phyloP scores from a whole-genome alignment of 169 alveolate species.

The Perkinsus olseni region DNA sequence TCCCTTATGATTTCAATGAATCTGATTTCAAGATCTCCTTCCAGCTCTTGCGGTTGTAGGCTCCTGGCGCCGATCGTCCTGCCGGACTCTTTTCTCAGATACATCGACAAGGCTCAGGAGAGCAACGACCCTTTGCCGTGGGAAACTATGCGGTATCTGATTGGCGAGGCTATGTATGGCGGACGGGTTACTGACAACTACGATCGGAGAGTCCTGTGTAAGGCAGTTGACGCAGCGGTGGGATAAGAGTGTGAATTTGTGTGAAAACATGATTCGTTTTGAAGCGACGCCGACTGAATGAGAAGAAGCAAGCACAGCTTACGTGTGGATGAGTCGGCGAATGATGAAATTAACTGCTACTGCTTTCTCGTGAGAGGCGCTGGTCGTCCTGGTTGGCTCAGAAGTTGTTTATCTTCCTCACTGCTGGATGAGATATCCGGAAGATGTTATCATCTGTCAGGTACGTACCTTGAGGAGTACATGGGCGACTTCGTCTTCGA shows the following conservation, averaged over 20 bases:
- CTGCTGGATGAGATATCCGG: neutral
- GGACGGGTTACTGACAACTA: slow-evolving; percentile 91
- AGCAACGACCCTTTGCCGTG: slow-evolving; percentile 69
- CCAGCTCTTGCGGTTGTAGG: slow-evolving; percentile 43
- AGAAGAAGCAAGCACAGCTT: no score
- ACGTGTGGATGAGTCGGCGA: no score
- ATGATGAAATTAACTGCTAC: no score
- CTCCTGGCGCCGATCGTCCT: slow-evolving; percentile 11
- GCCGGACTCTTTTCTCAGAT: neutral
- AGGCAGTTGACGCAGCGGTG: slow-evolving; percentile 30
- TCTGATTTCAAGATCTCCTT: slow-evolving; percentile 74
- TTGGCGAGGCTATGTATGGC: slow-evolving; percentile 90
- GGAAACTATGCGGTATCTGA: slow-evolving; percentile 70
- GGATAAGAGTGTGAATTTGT: no score
- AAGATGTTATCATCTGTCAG: no score
- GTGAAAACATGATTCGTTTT: no score
- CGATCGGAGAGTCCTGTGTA: slow-evolving; percentile 73
- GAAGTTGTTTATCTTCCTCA: no score
- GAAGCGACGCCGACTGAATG: no score
- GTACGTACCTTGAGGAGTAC: slow-evolving; percentile 50
- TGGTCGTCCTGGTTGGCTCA: no score
- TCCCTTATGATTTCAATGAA: slow-evolving; percentile 83
- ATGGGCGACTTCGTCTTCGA: slow-evolving; percentile 85
- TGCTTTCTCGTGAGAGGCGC: no score
- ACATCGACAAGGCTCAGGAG: slow-evolving; percentile 29